phyloP scores from a whole-genome alignment of 108 stramenopile genomes.

The Cyclotella sp. region DNA sequence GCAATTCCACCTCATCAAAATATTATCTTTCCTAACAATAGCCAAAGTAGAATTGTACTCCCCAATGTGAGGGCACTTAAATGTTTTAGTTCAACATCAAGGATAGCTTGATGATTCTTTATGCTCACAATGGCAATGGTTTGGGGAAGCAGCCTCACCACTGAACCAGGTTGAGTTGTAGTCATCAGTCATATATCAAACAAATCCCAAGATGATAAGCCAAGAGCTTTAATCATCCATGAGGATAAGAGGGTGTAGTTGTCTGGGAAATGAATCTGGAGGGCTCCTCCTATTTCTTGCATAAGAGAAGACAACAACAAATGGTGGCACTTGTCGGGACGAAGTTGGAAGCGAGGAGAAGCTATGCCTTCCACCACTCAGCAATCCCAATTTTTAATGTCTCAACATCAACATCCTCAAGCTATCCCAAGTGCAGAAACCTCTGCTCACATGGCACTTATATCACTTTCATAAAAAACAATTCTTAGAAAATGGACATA shows the following conservation, averaged over 20 bases:
- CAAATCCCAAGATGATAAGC: slow-evolving; percentile 75
- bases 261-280: slow-evolving; percentile 90
- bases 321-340: slow-evolving; percentile 51
- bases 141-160: slow-evolving; percentile 82
- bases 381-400: slow-evolving; percentile 37
- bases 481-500: no score
- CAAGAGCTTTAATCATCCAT: slow-evolving; percentile 91
- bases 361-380: slow-evolving; percentile 67
- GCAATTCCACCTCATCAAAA: slow-evolving; percentile 89
- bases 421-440: slow-evolving; percentile 8
- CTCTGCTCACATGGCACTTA: slow-evolving; percentile 30
- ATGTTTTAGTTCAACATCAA: slow-evolving; percentile 91
- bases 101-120: slow-evolving; percentile 83
- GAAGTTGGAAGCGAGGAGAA: slow-evolving; percentile 49
- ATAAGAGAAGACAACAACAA: slow-evolving; percentile 42
- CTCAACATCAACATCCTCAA: slow-evolving; percentile 13
- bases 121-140: slow-evolving; percentile 70
- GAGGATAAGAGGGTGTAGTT: slow-evolving; percentile 85
- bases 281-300: slow-evolving; percentile 77
- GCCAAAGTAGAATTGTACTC: slow-evolving; percentile 85
- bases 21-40: slow-evolving; percentile 81
- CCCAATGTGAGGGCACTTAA: slow-evolving; percentile 81
- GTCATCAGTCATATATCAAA: slow-evolving; percentile 76
- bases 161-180: slow-evolving; percentile 68
- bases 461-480: slow-evolving; percentile 24